A percentile compares a stretch with the other conserved stretches of the same genome.
phyloP scores from a whole-genome alignment of 1,284 basidiomycete species.

The Coniferiporia weirii region DNA sequence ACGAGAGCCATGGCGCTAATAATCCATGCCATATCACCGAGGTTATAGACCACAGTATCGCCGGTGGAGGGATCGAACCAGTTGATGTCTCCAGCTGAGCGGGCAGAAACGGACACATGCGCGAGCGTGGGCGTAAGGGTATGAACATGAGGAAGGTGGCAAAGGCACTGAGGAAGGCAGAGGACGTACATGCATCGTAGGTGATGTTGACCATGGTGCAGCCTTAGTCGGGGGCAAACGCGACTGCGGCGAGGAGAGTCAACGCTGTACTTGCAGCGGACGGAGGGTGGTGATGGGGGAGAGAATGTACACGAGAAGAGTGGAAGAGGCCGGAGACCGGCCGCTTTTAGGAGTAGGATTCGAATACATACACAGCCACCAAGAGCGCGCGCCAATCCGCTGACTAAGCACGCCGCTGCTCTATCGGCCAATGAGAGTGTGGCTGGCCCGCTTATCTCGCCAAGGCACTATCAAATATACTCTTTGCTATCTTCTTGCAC shows the following conservation, averaged over 20 bases:
- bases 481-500: not conserved
- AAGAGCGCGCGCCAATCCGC: not conserved
- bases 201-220: constrained; percentile 33
- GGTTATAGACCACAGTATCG: constrained; percentile 49
- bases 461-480: not conserved
- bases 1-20: constrained; percentile 70
- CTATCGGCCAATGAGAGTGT: not conserved
- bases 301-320: not conserved
- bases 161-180: not conserved
- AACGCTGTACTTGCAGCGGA: not conserved
- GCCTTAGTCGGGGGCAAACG: not conserved
- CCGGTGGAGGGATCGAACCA: constrained; percentile 33
- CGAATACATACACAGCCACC: not conserved
- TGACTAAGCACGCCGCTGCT: not conserved
- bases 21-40: constrained; percentile 80
- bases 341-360: not conserved
- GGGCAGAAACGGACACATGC: no score
- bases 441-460: not conserved
- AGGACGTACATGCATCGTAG: constrained; percentile 31
- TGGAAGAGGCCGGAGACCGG: not conserved
- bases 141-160: not conserved
- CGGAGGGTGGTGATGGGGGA: not conserved
- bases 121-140: not conserved
- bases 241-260: not conserved
- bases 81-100: constrained; percentile 37